These are phyloP conservation scores for Xerocomellus dryophilus DNA, from an alignment of 768 basidiomycete species.

Conservation along the genomic window DNA sequence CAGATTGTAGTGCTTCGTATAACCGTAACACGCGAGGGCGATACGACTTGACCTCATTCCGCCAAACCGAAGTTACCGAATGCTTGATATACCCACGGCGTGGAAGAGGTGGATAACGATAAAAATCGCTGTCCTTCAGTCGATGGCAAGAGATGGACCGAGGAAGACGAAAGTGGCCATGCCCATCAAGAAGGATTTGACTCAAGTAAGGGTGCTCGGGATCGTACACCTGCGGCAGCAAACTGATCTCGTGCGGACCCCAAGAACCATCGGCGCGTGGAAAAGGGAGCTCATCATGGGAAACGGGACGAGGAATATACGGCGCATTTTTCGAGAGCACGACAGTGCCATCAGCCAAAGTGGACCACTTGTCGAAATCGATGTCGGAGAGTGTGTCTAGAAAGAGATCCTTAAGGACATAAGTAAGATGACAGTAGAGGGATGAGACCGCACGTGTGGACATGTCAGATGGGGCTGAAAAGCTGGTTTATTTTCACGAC, in stretches of 20 bases:
- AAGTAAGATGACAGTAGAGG: too few relatives aligned
- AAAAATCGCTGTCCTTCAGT: constrained; percentile 1
- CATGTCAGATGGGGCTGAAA: too few relatives aligned
- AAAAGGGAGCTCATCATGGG: neutral
- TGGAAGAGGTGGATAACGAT: neutral
- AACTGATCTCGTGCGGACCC: neutral
- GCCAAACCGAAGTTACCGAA: neutral
- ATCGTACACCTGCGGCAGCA: neutral
- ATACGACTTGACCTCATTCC: neutral
- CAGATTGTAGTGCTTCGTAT: neutral
- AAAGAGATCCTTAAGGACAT: too few relatives aligned
- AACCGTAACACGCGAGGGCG: neutral
- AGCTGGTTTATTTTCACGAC: too few relatives aligned
- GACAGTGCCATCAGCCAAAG: neutral
- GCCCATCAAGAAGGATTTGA: neutral
- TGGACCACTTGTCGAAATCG: neutral
- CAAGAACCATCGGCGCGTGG: neutral
- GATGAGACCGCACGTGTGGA: too few relatives aligned
- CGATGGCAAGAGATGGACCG: neutral
- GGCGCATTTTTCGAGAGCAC: neutral
- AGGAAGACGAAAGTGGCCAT: neutral
- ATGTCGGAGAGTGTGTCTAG: neutral
- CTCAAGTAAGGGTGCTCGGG: neutral
- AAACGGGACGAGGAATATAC: neutral
- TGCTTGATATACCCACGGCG: neutral